A percentile compares a stretch with the other conserved stretches of the same genome.
These are phyloP conservation scores for Prosopis cineraria DNA, from an alignment of 306 rosid species.

Conservation along the genomic window DNA sequence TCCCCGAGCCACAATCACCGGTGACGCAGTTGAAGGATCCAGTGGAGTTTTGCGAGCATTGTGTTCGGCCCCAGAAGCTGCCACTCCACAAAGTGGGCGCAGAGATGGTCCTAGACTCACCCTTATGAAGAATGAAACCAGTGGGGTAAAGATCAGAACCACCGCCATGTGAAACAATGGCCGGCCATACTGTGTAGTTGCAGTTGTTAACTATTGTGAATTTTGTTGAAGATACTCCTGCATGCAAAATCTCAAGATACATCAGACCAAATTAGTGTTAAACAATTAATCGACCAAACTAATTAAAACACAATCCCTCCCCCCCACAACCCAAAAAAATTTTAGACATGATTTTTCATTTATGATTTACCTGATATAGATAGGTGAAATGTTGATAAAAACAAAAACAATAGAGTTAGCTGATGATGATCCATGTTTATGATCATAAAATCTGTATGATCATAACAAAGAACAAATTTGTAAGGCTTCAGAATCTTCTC, in stretches of 20 bases:
- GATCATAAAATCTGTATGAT: neutral
- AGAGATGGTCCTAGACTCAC: slow-evolving; percentile 49
- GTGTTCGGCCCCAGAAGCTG: slow-evolving; percentile 87
- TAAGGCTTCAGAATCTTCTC: neutral
- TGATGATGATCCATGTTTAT: slow-evolving; percentile 40
- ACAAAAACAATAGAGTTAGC: slow-evolving; percentile 28
- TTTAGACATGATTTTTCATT: neutral
- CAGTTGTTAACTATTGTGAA: neutral
- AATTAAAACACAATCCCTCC: too few relatives aligned
- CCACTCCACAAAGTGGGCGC: slow-evolving; percentile 78
- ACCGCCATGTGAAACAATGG: slow-evolving; percentile 61
- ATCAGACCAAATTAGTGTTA: neutral
- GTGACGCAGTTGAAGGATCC: slow-evolving; percentile 80
- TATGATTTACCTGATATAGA: slow-evolving; percentile 35
- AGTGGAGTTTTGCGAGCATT: slow-evolving; percentile 57
- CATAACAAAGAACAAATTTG: neutral
- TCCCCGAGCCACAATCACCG: slow-evolving; percentile 78
- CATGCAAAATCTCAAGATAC: neutral
- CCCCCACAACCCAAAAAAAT: too few relatives aligned
- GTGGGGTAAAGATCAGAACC: slow-evolving; percentile 54
- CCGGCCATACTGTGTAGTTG: slow-evolving; percentile 81
- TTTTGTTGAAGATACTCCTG: neutral
- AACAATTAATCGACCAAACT: too few relatives aligned
- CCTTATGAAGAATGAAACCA: slow-evolving; percentile 64
- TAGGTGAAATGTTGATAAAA: slow-evolving; percentile 41